Evolutionary conservation across 805 yeast species (phyloP), one percentile per base, ranked within the genome.

Genomic region (Maudiozyma serrabonitensis): DNA sequence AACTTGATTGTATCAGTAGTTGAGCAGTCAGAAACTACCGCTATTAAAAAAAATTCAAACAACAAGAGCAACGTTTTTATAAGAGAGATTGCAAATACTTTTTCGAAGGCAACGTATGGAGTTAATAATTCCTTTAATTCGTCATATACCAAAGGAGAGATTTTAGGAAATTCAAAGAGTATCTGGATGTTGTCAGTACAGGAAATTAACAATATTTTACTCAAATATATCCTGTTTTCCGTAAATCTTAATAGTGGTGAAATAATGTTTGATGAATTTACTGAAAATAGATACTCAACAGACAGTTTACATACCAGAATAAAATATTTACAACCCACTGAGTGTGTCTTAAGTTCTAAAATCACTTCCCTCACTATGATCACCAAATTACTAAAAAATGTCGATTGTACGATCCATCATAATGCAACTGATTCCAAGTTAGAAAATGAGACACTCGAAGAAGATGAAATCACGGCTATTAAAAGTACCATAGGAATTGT

Each of bases 1-100:
- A 96, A 96, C 0, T 69, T 79, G 51, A 90, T 85, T 61, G 87
- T 93, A 3, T 98, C 95, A 0, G 79, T 93, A 1, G 93, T 90
- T 0, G 83, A 84, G 59, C 98, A 93, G 60, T 69, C 78, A 4
- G 97, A 91, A 61, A 79, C 91, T 0, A 82, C 88, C 2, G 87
- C 88, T 0, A 71, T 87, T 13, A 87, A 87, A 58, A 73, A 76
- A 6, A 69, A 67, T 15, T 49, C 57, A 5, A 64, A 76, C 5
- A 81, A 76, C 52, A 77, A 76, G 48, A 68, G 74, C 31, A 71
- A 45, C n/a, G 74, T 89, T 1, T 87, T 91, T 66, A 76, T 76
- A 46, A 70, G 98, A 44, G 69, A 78, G 53, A 67, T 93, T 6
- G 76, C 90, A 0, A 78, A 80, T 8, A 80, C 87, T 0, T 87